phyloP scores from a whole-genome alignment of 164 flowering plant genomes.

The Nelumbo lutea region DNA sequence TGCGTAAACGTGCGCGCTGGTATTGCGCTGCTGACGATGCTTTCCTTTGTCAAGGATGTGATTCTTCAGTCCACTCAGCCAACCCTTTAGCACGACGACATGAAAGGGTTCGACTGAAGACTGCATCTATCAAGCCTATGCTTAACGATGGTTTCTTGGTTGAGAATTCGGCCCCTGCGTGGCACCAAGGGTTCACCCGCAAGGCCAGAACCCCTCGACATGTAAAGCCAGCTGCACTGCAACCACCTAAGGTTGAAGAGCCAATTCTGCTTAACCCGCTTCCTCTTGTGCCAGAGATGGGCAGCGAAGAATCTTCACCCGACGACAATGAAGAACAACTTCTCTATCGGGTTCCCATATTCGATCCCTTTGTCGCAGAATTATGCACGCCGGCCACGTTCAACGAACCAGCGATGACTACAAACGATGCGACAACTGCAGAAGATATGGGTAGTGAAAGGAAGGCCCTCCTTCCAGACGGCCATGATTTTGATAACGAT shows the following conservation, averaged over 20 bases:
- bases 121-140: conserved; percentile 29
- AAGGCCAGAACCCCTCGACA: conserved; percentile 70
- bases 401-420: conserved; percentile 11
- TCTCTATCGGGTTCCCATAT: conserved; percentile 69
- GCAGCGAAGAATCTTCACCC: conserved; percentile 34
- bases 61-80: conserved; percentile 71
- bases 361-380: conserved; percentile 50
- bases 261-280: conserved; percentile 18
- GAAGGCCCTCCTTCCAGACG: background rate
- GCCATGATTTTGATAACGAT: conserved; percentile 6
- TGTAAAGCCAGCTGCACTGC: conserved; percentile 18
- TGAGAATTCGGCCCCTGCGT: conserved; percentile 34
- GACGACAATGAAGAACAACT: conserved; percentile 73
- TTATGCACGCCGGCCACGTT: conserved; percentile 29
- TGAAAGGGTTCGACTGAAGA: conserved; percentile 69
- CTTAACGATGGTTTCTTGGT: background rate
- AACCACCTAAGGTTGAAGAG: conserved; percentile 14
- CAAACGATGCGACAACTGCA: conserved; percentile 6
- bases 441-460: background rate
- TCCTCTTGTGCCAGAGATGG: conserved; percentile 58
- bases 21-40: conserved; percentile 94
- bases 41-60: conserved; percentile 79
- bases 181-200: conserved; percentile 66
- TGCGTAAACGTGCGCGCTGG: conserved; percentile 70
- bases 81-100: conserved; percentile 74